Evolutionary conservation across 2,329 filamentous ascomycete genomes (phyloP).

Genomic region (Trichoderma simmonsii): DNA sequence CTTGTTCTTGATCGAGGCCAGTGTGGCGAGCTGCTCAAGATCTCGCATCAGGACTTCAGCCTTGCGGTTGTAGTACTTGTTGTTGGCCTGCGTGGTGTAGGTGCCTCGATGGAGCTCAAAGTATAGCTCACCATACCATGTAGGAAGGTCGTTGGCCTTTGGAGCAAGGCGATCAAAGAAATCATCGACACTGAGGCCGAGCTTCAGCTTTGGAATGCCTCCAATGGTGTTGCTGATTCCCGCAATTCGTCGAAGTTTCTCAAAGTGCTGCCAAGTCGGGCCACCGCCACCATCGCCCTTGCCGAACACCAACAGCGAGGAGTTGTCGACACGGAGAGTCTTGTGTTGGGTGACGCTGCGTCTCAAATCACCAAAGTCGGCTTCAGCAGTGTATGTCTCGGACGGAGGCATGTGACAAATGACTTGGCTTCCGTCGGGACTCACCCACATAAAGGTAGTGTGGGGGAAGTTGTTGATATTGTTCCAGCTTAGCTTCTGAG

Average conservation of each 20-base stretch:
- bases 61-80: slow-evolving; percentile 90
- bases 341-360: slow-evolving; percentile 91
- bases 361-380: slow-evolving; percentile 90
- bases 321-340: slow-evolving; percentile 88
- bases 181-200: slow-evolving; percentile 87
- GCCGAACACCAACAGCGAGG: slow-evolving; percentile 88
- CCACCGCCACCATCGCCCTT: slow-evolving; percentile 96
- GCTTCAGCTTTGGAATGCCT: slow-evolving; percentile 74
- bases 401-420: slow-evolving; percentile 96
- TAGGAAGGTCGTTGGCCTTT: slow-evolving; percentile 76
- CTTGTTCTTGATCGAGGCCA: slow-evolving; percentile 70
- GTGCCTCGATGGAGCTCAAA: slow-evolving; percentile 96
- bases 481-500: slow-evolving; percentile 99
- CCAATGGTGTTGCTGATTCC: slow-evolving; percentile 87
- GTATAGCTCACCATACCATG: slow-evolving; percentile 98
- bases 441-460: slow-evolving; percentile 98
- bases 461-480: slow-evolving; percentile 99
- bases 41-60: slow-evolving; percentile 83
- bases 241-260: slow-evolving; percentile 89
- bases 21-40: slow-evolving; percentile 80
- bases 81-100: slow-evolving; percentile 96
- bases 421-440: slow-evolving; percentile 91
- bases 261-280: slow-evolving; percentile 87
- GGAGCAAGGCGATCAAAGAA: slow-evolving; percentile 86
- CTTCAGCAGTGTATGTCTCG: slow-evolving; percentile 92